Conservation (phyloP, 2,329 filamentous ascomycete species). For the Xylaria sp. region DNA sequence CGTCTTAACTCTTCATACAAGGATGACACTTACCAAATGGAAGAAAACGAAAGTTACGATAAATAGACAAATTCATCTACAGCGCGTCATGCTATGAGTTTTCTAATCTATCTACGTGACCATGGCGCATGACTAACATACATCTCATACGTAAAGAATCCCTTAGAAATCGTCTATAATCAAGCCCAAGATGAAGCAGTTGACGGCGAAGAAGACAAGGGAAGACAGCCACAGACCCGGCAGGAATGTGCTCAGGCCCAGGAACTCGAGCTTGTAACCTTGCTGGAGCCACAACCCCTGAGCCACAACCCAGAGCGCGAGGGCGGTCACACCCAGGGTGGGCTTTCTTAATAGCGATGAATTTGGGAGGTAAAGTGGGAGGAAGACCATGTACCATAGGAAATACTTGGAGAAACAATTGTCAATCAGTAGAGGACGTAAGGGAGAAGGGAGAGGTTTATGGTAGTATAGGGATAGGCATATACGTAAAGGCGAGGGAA, state of each 20-base stretch:
- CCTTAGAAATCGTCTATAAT: constrained; percentile 76
- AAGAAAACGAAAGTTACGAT: constrained; percentile 26
- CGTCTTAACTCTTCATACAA: constrained; percentile 11
- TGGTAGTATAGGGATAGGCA: neutral
- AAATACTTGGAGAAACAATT: constrained; percentile 76
- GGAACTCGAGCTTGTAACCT: constrained; percentile 79
- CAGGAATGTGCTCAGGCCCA: constrained; percentile 84
- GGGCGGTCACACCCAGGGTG: constrained; percentile 70
- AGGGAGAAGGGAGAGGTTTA: neutral
- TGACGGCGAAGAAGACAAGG: constrained; percentile 82
- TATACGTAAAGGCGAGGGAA: neutral
- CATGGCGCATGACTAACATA: neutral
- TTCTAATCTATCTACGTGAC: neutral
- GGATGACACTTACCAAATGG: constrained; percentile 23
- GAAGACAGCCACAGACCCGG: constrained; percentile 84
- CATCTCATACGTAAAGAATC: neutral
- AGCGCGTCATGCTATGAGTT: neutral
- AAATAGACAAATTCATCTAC: constrained; percentile 29
- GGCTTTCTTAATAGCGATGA: constrained; percentile 76
- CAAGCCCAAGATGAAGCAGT: constrained; percentile 86
- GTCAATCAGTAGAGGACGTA: neutral
- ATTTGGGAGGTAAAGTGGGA: constrained; percentile 87
- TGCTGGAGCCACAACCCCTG: constrained; percentile 83
- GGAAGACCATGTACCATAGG: constrained; percentile 94
- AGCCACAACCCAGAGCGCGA: constrained; percentile 76